Evolutionary conservation across 129 eudicot species (phyloP).

Genomic region (Rutidosis leptorrhynchoides): DNA sequence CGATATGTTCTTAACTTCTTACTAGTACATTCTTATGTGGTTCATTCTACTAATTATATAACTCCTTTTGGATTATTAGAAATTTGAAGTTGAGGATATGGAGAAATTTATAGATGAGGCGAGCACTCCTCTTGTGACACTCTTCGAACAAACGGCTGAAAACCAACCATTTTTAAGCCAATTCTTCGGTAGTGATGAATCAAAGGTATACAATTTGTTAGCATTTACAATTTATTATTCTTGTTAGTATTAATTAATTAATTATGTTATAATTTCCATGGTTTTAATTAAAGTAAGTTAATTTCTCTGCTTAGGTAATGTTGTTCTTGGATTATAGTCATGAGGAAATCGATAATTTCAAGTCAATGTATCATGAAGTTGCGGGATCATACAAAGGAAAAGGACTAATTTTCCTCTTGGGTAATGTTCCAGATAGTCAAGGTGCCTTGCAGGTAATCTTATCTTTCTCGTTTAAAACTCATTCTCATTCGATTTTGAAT

Average conservation of each 20-base stretch:
- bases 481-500: not conserved
- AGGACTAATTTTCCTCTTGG: slow-evolving; percentile 53
- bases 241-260: not conserved
- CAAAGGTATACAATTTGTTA: slow-evolving; percentile 42
- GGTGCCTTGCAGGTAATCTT: slow-evolving; percentile 43
- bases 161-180: slow-evolving; percentile 46
- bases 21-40: not conserved
- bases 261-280: too few relatives aligned
- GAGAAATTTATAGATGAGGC: slow-evolving; percentile 62
- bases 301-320: slow-evolving; percentile 40
- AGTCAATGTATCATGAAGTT: slow-evolving; percentile 43
- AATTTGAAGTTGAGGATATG: slow-evolving; percentile 57
- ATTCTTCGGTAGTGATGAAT: slow-evolving; percentile 38
- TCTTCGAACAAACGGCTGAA: slow-evolving; percentile 40
- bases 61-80: slow-evolving; percentile 35
- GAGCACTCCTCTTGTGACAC: slow-evolving; percentile 53
- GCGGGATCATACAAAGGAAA: slow-evolving; percentile 65
- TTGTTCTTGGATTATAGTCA: slow-evolving; percentile 48
- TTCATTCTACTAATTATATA: not conserved
- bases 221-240: too few relatives aligned
- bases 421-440: slow-evolving; percentile 50
- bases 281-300: too few relatives aligned
- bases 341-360: slow-evolving; percentile 39
- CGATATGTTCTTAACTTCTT: too few relatives aligned
- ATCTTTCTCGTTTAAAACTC: not conserved